Evolutionary conservation across 225 moss, liverwort and hornwort species (phyloP).

Genomic region (Polytrichum formosum): DNA sequence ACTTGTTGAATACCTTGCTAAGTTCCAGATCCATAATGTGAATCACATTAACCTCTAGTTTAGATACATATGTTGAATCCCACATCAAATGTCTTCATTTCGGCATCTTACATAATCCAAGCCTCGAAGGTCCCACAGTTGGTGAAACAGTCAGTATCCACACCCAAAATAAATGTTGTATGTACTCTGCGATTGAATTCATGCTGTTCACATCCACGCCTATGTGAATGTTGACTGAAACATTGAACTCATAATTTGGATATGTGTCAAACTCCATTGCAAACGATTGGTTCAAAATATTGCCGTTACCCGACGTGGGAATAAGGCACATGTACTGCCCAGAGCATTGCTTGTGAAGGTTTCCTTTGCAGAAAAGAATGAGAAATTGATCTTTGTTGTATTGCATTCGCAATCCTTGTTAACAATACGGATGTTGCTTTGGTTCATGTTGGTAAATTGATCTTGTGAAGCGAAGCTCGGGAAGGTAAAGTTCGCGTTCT

Average conservation of each 20-base stretch:
- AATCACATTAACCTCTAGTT: background rate
- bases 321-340: constrained; percentile 21
- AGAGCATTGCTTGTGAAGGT: background rate
- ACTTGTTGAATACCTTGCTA: background rate
- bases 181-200: background rate
- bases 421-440: background rate
- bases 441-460: background rate
- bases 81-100: background rate
- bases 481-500: constrained; percentile 19
- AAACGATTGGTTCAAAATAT: constrained; percentile 16
- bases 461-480: background rate
- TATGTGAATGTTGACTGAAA: background rate
- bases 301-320: background rate
- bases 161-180: background rate
- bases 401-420: background rate
- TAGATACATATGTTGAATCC: background rate
- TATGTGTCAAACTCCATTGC: background rate
- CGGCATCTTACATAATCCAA: background rate
- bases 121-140: background rate
- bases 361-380: constrained; percentile 9
- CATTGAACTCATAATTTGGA: background rate
- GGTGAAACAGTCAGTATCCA: background rate
- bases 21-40: background rate
- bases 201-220: background rate
- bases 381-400: no score